Evolutionary conservation across 495 filamentous ascomycete species (phyloP), one percentile per base, ranked within the genome.

Genomic region (Podospora appendiculata): DNA sequence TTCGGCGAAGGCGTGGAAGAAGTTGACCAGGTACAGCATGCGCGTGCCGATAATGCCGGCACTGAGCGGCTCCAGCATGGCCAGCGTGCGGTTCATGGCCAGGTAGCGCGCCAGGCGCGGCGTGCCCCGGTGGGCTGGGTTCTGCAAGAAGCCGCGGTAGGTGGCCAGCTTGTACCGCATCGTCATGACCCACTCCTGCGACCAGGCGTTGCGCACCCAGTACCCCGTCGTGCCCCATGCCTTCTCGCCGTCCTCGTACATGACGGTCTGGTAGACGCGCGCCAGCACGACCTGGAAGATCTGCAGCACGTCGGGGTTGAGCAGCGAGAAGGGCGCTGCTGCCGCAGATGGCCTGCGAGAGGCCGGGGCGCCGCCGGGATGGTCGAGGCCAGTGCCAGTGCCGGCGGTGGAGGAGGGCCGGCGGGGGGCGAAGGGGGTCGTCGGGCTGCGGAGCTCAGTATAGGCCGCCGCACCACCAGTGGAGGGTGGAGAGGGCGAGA

Each of bases 181-280:
- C 18, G 56, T 56, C 39, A 51, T 56, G 25, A 58, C 35, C 59
- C 59, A 61, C 38, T 59, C 59, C 43, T 55, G 51, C 0, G 52
- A 53, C 13, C 45, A 41, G 33, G 50, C 52, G 34, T 50, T 56
- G 11, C 56, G 45, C 1, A 53, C 50, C 53, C 56, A 61, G 56
- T 56, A 61, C 47, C 58, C 52, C 7, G 59, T 61, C 36, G 59
- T 61, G 3, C 59, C 59, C 59, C 59, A 61, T 2, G 43, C 45
- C 16, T 51, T 52, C 36, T 61, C 59, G n/a, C 54, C 53, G 41
- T 61, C 59, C 38, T 58, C 56, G 43, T 53, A 56, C 44, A 61
- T 45, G 17, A 58, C 48, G 1, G 43, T 58, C 6, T 56, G 38
- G 50, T 57, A 59, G n/a, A 54, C 34, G 0, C 52, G 16, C 6